Conservation (phyloP, 2,329 filamentous ascomycete species). For the Zymoseptoria tritici region DNA sequence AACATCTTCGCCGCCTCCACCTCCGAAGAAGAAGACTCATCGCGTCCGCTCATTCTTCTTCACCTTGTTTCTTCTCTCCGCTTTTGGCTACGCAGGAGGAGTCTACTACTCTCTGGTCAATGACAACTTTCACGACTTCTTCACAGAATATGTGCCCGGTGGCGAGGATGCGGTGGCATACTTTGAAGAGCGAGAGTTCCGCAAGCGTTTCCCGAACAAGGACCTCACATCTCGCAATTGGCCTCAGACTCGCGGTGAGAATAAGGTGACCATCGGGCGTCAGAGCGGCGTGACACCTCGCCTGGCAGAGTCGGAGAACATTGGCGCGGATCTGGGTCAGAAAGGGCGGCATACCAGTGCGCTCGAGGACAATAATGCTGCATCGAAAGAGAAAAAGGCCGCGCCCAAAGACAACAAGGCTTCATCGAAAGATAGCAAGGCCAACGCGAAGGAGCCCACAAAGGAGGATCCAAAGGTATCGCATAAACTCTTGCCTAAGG, state of each 20-base stretch:
- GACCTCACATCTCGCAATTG: slow-evolving; percentile 35
- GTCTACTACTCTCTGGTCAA: slow-evolving; percentile 88
- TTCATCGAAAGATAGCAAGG: slow-evolving; percentile 12
- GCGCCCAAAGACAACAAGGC: slow-evolving; percentile 10
- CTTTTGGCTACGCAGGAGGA: slow-evolving; percentile 74
- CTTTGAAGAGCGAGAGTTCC: slow-evolving; percentile 90
- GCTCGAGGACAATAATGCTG: slow-evolving; percentile 36
- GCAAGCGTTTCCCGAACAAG: slow-evolving; percentile 66
- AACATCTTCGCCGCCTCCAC: slow-evolving; percentile 29
- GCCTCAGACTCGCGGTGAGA: slow-evolving; percentile 48
- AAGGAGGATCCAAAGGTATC: slow-evolving; percentile 20
- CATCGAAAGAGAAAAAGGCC: slow-evolving; percentile 12
- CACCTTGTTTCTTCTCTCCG: slow-evolving; percentile 67
- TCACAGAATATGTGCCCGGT: slow-evolving; percentile 92
- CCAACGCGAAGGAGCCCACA: slow-evolving; percentile 6
- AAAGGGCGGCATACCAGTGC: slow-evolving; percentile 57
- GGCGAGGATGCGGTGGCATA: slow-evolving; percentile 92
- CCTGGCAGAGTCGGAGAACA: slow-evolving; percentile 52
- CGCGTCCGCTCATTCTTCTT: slow-evolving; percentile 71
- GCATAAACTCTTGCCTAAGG: slow-evolving; percentile 13
- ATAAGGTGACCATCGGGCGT: slow-evolving; percentile 73
- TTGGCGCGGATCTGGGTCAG: slow-evolving; percentile 32
- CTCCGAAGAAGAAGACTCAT: slow-evolving; percentile 58
- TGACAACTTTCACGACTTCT: slow-evolving; percentile 99
- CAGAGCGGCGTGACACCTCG: slow-evolving; percentile 80